Evolutionary conservation across 768 basidiomycete genomes (phyloP), one percentile per base, ranked within the genome.

Genomic region (Sistotremastrum niveocremeum): DNA sequence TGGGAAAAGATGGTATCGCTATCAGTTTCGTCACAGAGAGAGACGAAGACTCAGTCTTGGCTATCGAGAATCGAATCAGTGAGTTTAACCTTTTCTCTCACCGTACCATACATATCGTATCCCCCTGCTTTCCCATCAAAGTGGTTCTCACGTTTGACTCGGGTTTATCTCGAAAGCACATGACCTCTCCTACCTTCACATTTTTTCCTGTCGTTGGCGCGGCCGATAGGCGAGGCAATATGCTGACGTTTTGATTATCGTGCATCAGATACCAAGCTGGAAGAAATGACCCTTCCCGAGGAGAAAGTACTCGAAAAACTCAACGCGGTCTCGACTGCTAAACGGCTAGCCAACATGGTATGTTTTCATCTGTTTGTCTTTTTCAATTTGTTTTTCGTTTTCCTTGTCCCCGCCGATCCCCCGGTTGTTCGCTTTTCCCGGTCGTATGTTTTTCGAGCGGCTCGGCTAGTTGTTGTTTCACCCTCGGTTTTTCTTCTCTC

Each of bases 1-100:
- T 83, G 7, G 95, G 95, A 5, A 73, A 77, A 55, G 85, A 83
- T 3, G 95, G 95, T 56, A 66, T 91, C 42, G 89, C 89, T 1
- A 71, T 98, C 31, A 98, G 91, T 56, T 87, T 98, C 58, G 85
- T 98, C 44, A 95, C 94, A 2, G 94, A 98, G 64, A 70, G 75
- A 39, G 95, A 98, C 59, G 88, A 93, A 56, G 81, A 88, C 45
- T 69, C 81, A 41, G 77, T 99, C 37, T 52, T 86, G 54, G 73
- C 64, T 49, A 84, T 99, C 46, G 95, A 99, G 63, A 72, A 75
- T 34, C 77, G 88, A 11, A 91, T 97, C 49, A 74, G 90, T 91
- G 58, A 62, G 82, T 70, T 20, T 20, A 20, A 20, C 20, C 20
- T 20, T 9, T 6, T 39, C 34, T 33, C 38, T 38, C 20, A 31